Evolutionary conservation across 345 rosid species (phyloP).

Genomic region (Clausena lansium): DNA sequence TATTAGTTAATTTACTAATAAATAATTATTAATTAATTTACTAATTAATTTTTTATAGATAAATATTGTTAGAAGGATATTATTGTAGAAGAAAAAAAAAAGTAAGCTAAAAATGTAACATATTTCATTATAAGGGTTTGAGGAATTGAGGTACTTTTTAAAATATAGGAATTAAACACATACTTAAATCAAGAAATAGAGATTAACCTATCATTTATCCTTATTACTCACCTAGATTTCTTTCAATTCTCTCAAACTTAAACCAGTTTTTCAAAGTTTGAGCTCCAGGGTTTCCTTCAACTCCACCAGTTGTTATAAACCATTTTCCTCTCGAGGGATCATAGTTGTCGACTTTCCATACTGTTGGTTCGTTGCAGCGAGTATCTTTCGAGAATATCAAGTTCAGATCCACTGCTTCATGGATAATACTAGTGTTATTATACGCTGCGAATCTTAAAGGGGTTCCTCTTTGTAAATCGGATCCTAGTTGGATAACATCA

Average conservation of each 20-base stretch:
- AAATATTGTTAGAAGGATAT: too few species aligned
- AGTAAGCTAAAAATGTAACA: too few species aligned
- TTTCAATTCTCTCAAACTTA: not conserved
- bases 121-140: too few species aligned
- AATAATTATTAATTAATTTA: too few species aligned
- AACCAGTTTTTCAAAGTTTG: slow-evolving; percentile 1
- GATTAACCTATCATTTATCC: too few species aligned
- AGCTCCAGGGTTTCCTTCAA: not conserved
- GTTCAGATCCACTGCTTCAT: not conserved
- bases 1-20: too few species aligned
- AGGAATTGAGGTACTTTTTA: too few species aligned
- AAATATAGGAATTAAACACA: accelerated
- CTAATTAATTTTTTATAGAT: too few species aligned
- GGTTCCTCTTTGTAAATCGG: not conserved
- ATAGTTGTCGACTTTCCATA: not conserved
- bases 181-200: too few species aligned
- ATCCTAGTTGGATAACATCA: not conserved
- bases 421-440: too few species aligned
- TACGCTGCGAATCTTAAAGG: not conserved
- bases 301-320: not conserved
- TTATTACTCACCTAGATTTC: too few species aligned
- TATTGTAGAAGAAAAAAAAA: too few species aligned
- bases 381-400: not conserved
- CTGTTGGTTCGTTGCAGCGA: not conserved
- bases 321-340: not conserved